Base-by-base conservation (phyloP, 345 rosid species). In the Rhizophora mangle region DNA sequence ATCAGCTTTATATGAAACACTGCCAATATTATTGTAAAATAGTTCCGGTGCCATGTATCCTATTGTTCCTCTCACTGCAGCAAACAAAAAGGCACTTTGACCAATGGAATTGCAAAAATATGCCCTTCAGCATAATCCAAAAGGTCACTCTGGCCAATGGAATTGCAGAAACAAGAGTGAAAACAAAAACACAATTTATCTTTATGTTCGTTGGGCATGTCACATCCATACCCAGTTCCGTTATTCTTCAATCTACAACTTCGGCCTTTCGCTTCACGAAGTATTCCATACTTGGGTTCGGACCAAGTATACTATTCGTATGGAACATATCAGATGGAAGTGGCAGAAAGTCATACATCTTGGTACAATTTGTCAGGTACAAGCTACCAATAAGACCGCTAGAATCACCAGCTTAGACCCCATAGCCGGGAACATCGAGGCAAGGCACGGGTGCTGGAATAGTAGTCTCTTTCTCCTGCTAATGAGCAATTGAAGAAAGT, bases 51-150 rank as follows among this genome's bases (percentile, higher is more conserved):
- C 74, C 54, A 71, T 71, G 16, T 71, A 71, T 37, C 74, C 74
- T 20, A 71, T 63, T 6, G 74, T 71, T 71, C 74, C 74, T 56
- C 74, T 63, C 20, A 65, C 68, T 46, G 74, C 74, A 54, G 74
- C 39, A 37, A 71, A 54, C 11, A 63, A 36, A 21, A 71, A 36
- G 0, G 29, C 21, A n/a, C 21, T 55, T 5, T 71, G 43, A 30
- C 55, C 56, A 15, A 22, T 63, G 26, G 68, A 47, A 19, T 47
- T 24, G 24, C 24, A 24, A 24, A 24, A 24, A 24, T 24, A 24
- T 24, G 24, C 24, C 24, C 24, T 24, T 24, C 24, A 24, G 24
- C 24, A 24, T 24, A 24, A 24, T 24, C 24, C 24, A 24, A 24
- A 24, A 24, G 24, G 0, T 24, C 24, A 24, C 24, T 24, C 24